Conservation (phyloP, 225 moss, liverwort and hornwort species). For the Climacium dendroides region DNA sequence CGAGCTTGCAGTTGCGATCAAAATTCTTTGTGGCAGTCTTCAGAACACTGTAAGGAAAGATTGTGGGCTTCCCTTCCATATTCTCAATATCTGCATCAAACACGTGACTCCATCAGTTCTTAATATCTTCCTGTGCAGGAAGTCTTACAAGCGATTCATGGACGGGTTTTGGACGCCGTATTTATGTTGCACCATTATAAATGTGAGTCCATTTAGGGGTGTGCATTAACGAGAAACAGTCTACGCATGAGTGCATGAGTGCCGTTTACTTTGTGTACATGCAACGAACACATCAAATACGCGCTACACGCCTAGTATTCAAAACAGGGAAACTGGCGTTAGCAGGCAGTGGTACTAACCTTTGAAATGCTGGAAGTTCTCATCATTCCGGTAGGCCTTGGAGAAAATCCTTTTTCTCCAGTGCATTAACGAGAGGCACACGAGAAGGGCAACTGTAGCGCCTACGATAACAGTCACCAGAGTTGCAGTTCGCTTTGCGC, state of each 20-base stretch:
- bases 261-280: neutral
- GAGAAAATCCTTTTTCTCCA: constrained; percentile 22
- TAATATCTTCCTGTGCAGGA: neutral
- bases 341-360: neutral
- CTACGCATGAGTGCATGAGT: too few relatives aligned
- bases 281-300: neutral
- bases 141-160: neutral
- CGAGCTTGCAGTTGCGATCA: constrained; percentile 24
- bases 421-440: constrained; percentile 2
- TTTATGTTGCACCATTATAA: neutral
- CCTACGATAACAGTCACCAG: neutral
- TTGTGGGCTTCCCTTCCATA: constrained; percentile 31
- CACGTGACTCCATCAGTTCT: neutral
- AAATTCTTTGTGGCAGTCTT: constrained; percentile 44
- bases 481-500: neutral
- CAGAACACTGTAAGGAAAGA: constrained; percentile 26
- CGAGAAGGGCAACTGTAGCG: neutral
- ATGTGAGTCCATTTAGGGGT: neutral
- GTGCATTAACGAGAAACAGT: neutral
- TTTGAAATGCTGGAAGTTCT: constrained; percentile 5
- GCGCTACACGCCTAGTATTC: neutral
- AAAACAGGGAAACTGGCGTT: neutral
- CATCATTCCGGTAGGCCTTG: neutral
- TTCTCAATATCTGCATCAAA: constrained; percentile 19
- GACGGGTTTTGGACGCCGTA: too few relatives aligned